Evolutionary conservation across 1,284 basidiomycete species (phyloP).

Genomic region (Malassezia globosa): DNA sequence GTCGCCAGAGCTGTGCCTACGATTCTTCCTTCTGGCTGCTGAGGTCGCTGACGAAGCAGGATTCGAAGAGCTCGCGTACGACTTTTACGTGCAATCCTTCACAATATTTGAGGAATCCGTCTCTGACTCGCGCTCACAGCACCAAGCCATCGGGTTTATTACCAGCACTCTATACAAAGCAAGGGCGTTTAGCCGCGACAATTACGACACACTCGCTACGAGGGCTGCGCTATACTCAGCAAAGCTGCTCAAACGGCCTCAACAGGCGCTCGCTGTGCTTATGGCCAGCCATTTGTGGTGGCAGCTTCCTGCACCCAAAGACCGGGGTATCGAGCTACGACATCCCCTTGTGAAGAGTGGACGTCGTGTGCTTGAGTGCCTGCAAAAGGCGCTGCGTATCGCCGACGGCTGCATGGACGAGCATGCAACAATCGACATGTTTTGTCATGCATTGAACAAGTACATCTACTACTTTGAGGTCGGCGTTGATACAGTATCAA

Average conservation of each 20-base stretch:
- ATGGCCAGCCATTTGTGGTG: constrained; percentile 47
- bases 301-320: constrained; percentile 32
- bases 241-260: constrained; percentile 45
- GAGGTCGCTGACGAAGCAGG: constrained; percentile 42
- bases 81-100: constrained; percentile 45
- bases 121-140: constrained; percentile 39
- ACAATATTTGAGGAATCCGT: constrained; percentile 47
- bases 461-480: constrained; percentile 46
- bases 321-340: constrained; percentile 15
- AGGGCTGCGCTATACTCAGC: constrained; percentile 43
- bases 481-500: constrained; percentile 38
- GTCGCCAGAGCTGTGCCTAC: constrained; percentile 38
- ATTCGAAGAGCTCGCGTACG: constrained; percentile 44
- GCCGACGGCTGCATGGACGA: constrained; percentile 46
- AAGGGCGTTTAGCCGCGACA: constrained; percentile 38
- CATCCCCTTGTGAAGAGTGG: constrained; percentile 36
- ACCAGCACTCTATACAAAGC: constrained; percentile 40
- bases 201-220: constrained; percentile 43
- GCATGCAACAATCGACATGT: constrained; percentile 41
- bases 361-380: constrained; percentile 43
- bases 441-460: constrained; percentile 41
- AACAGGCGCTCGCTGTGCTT: constrained; percentile 44
- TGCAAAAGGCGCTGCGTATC: constrained; percentile 43
- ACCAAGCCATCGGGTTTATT: constrained; percentile 40
- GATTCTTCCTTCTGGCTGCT: constrained; percentile 39